Evolutionary conservation across 1,284 basidiomycete genomes (phyloP), one percentile per base, ranked within the genome.

Genomic region (Sanguinoderma infundibulare): DNA sequence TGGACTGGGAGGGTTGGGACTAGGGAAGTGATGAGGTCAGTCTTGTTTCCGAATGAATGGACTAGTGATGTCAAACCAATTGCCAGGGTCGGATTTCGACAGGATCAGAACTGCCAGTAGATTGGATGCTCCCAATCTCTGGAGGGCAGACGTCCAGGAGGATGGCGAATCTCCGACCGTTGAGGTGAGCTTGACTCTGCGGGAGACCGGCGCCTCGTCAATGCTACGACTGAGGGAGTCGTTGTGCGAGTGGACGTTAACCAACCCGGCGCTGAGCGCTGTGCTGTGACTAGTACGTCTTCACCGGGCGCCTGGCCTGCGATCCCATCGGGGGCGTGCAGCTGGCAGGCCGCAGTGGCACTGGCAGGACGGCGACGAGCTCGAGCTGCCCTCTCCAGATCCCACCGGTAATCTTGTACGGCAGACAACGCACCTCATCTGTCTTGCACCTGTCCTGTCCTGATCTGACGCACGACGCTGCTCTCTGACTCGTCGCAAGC

Each of bases 301-400:
- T n/a, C n/a, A 20, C 6, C 4, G 30, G 34, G 49, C 49, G 49
- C 34, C 30, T 30, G 30, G 1, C 28, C 24, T 3, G 26, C 26
- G 39, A 51, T 57, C 36, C 28, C 28, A 57, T 57, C 55, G 55
- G 55, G 47, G 8, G 28, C 5, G n/a, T 5, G 49, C 49, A n/a
- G n/a, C n/a, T 22, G 1, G 8, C 3, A 52, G 4, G 22, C n/a
- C 22, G 35, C 3, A 20, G 20, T 15, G 3, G 30, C n/a, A 5
- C 3, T 39, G n/a, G 28, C 12, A 32, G 8, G 32, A 3, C 32
- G 44, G 15, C 30, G 40, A 26, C 36, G 35, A 51, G 20, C 17
- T n/a, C 32, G 42, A 20, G 22, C 42, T 49, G 46, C 46, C 15
- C 46, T 32, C 46, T 32, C 28, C 46, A 42, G 46, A 49, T 49